Evolutionary conservation across 495 filamentous ascomycete genomes (phyloP).

Genomic region (Diplogelasinospora grovesii): DNA sequence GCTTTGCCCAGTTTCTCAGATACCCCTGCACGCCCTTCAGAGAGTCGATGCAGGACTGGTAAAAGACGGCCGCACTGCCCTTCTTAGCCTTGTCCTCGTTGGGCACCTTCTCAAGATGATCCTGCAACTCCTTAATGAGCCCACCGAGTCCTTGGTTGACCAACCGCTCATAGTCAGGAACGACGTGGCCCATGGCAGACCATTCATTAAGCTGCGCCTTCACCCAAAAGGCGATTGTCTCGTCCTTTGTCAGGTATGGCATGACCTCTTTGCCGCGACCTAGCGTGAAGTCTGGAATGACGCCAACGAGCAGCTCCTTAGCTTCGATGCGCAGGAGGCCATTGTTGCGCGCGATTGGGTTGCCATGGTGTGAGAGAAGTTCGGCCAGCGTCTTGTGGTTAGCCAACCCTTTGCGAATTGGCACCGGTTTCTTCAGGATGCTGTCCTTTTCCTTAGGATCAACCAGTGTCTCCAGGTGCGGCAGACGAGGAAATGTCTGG

Average conservation of each 20-base stretch:
- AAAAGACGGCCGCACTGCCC: background rate
- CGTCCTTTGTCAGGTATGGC: background rate
- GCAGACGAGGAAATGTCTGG: slow-evolving; percentile 5
- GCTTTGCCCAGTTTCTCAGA: background rate
- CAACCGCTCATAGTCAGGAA: slow-evolving; percentile 2
- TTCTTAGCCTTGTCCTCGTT: background rate
- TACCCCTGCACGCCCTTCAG: background rate
- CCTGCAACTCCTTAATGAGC: background rate
- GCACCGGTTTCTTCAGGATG: background rate
- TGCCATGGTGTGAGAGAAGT: background rate
- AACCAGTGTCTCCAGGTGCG: background rate
- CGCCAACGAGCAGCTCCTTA: slow-evolving; percentile 1
- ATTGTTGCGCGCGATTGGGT: background rate
- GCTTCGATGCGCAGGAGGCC: slow-evolving; percentile 1
- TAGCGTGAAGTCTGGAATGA: slow-evolving; percentile 2
- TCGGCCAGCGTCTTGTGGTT: background rate
- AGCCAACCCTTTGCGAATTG: background rate
- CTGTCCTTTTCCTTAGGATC: background rate
- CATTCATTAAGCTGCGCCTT: slow-evolving; percentile 1
- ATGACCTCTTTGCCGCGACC: slow-evolving; percentile 1
- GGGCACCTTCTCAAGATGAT: background rate
- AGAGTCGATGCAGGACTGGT: background rate
- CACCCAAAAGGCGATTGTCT: slow-evolving; percentile 1
- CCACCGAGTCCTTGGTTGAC: background rate
- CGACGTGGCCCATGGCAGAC: slow-evolving; percentile 1